These are phyloP conservation scores for Globisporangium polare DNA, from an alignment of 352 stramenopile species.

Conservation along the genomic window DNA sequence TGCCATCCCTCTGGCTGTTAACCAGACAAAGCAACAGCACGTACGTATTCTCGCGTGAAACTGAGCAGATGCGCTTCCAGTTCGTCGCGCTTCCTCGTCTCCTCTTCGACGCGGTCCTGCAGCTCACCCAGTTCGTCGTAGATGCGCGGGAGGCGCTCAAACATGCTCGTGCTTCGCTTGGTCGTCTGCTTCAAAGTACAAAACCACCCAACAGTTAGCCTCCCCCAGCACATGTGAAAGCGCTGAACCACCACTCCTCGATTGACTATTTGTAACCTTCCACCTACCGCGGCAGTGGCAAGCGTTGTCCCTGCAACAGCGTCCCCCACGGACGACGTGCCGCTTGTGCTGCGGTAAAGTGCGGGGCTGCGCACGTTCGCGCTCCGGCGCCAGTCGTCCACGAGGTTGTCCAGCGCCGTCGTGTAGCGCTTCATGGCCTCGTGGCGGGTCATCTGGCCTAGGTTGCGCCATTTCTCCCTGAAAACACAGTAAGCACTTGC, in stretches of 20 bases:
- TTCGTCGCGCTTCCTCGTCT: slow-evolving; percentile 62
- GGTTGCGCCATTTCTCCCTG: slow-evolving; percentile 68
- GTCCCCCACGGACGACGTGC: slow-evolving; percentile 8
- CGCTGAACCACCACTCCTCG: background rate
- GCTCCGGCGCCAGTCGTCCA: slow-evolving; percentile 77
- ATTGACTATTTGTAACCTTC: background rate
- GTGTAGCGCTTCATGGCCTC: slow-evolving; percentile 82
- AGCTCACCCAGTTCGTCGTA: slow-evolving; percentile 67
- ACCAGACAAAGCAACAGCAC: background rate
- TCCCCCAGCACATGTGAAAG: background rate
- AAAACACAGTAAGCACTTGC: background rate
- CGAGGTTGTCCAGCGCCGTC: slow-evolving; percentile 67
- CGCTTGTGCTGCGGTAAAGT: slow-evolving; percentile 13
- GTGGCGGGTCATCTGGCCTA: slow-evolving; percentile 64
- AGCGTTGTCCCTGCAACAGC: slow-evolving; percentile 4
- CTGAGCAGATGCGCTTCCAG: slow-evolving; percentile 59
- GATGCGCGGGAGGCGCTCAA: slow-evolving; percentile 58
- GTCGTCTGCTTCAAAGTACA: slow-evolving; percentile 7
- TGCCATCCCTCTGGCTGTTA: background rate
- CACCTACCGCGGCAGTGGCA: background rate
- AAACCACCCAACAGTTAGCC: background rate
- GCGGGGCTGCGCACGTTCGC: slow-evolving; percentile 30
- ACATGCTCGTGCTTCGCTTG: slow-evolving; percentile 49
- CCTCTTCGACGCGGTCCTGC: slow-evolving; percentile 67
- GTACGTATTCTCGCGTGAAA: slow-evolving; percentile 58